phyloP scores from a whole-genome alignment of 2,329 filamentous ascomycete species.

The Diaporthe destruens region DNA sequence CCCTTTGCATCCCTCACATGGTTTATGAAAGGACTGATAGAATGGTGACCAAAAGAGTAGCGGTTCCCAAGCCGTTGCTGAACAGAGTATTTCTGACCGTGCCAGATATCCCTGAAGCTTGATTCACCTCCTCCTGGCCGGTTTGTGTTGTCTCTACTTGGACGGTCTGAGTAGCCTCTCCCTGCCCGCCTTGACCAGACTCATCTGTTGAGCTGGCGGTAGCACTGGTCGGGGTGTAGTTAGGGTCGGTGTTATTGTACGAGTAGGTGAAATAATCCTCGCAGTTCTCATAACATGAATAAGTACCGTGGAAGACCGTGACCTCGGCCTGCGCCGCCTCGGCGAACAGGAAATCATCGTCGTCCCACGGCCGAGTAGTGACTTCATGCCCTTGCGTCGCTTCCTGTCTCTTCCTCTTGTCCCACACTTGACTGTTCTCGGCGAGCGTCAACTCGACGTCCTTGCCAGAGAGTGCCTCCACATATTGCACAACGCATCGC shows the following conservation, averaged over 20 bases:
- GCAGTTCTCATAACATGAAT: neutral
- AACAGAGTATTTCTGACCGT: no score
- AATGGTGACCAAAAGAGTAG: no score
- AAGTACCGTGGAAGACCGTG: conserved; percentile 1
- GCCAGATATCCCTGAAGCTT: no score
- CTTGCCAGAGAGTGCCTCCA: neutral
- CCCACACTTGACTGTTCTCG: neutral
- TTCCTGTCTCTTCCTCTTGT: neutral
- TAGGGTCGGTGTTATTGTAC: neutral
- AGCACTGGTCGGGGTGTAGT: neutral
- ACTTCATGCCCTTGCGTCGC: neutral
- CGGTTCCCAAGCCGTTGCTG: no score
- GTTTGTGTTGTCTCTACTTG: no score
- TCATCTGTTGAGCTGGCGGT: neutral
- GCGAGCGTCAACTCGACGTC: neutral
- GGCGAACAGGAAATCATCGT: neutral
- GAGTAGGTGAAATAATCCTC: neutral
- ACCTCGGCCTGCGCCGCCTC: neutral
- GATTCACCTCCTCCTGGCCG: no score
- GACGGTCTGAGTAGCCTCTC: no score
- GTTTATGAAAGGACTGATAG: no score
- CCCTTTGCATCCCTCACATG: no score
- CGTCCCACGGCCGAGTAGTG: neutral
- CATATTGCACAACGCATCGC: neutral
- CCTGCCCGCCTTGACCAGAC: no score